phyloP scores from a whole-genome alignment of 2,329 filamentous ascomycete species.

The Aureobasidium namibiae region DNA sequence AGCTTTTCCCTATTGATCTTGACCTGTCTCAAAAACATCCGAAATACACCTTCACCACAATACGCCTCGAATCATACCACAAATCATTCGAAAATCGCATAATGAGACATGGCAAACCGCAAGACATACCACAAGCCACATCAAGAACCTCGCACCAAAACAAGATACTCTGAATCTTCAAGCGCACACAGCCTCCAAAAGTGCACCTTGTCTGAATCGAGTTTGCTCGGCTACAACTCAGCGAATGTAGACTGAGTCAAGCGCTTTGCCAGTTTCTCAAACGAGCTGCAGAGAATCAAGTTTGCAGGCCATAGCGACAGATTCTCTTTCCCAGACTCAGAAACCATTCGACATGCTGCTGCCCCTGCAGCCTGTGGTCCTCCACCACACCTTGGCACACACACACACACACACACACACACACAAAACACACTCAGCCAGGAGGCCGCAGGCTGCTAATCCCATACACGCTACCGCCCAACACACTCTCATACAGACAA shows the following conservation, averaged over 20 bases:
- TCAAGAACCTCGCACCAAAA: too few species aligned
- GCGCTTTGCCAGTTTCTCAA: neutral
- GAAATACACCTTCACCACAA: too few species aligned
- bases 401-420: too few species aligned
- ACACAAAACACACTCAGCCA: neutral
- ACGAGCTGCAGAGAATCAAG: neutral
- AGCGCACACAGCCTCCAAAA: too few species aligned
- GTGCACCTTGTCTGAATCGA: too few species aligned
- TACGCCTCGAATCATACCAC: too few species aligned
- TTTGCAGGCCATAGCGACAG: neutral
- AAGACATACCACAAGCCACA: too few species aligned
- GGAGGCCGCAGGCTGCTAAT: neutral
- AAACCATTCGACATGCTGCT: neutral
- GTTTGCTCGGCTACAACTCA: neutral
- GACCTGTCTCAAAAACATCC: too few species aligned
- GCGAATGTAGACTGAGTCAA: neutral
- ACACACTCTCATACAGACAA: neutral
- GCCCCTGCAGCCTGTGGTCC: neutral
- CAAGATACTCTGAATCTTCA: too few species aligned
- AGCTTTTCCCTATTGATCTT: neutral
- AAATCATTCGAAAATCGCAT: too few species aligned
- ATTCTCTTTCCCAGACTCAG: neutral
- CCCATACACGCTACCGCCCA: neutral
- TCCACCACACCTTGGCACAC: neutral
- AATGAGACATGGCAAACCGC: too few species aligned